Evolutionary conservation across 192 early-diverging fungal species (phyloP).

Genomic region (Umbelopsis sp.): DNA sequence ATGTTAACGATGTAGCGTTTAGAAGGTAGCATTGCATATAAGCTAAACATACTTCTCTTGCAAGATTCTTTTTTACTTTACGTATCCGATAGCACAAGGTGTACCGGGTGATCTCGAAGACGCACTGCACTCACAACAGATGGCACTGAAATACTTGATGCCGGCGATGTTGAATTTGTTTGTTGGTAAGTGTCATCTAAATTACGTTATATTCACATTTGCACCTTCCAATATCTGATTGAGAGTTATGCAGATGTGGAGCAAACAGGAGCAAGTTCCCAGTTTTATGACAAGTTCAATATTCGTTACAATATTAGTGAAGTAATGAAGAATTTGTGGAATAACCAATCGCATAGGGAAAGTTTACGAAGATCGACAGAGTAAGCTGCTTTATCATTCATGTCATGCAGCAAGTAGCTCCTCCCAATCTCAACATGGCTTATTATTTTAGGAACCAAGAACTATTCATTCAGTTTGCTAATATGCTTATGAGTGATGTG

Average conservation of each 20-base stretch:
- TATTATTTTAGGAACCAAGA: constrained; percentile 52
- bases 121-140: constrained; percentile 71
- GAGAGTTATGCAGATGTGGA: constrained; percentile 72
- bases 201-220: background rate
- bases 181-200: constrained; percentile 60
- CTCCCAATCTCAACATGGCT: background rate
- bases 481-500: constrained; percentile 93
- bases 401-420: background rate
- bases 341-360: constrained; percentile 67
- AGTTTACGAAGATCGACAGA: constrained; percentile 61
- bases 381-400: constrained; percentile 41
- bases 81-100: constrained; percentile 60
- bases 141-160: constrained; percentile 76
- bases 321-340: constrained; percentile 84
- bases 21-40: constrained; percentile 32
- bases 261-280: constrained; percentile 86
- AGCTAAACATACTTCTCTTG: constrained; percentile 38
- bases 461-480: constrained; percentile 86
- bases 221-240: background rate
- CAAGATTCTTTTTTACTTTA: constrained; percentile 82
- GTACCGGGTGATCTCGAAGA: constrained; percentile 62
- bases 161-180: constrained; percentile 89
- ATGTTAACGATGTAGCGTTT: background rate
- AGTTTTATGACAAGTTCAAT: constrained; percentile 99
- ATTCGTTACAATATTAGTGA: constrained; percentile 96